A percentile compares a stretch with the other conserved stretches of the same genome.
Evolutionary conservation across 176 grass and related monocot species (phyloP).

Genomic region (Luzula sylvatica): DNA sequence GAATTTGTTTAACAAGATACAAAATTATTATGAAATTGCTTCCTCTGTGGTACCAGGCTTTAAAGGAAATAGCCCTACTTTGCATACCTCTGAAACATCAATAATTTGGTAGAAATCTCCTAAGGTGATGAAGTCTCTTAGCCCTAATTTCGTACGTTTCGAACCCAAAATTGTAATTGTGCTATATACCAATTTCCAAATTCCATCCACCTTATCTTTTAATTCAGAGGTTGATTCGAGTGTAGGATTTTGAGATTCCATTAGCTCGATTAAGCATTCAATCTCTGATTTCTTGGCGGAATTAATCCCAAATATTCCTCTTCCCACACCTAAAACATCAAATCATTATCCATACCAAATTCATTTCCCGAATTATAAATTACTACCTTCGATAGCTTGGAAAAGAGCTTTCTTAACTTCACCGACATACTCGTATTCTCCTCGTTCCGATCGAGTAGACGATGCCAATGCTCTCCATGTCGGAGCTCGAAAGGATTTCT

Average conservation of each 20-base stretch:
- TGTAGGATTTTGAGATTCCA: constrained; percentile 75
- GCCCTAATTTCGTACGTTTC: constrained; percentile 62
- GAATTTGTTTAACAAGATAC: constrained; percentile 54
- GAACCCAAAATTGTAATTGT: constrained; percentile 71
- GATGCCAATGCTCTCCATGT: constrained; percentile 18
- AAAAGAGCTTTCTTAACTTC: constrained; percentile 43
- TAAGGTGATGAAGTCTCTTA: constrained; percentile 66
- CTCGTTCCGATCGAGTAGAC: neutral
- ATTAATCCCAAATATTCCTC: constrained; percentile 75
- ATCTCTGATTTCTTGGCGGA: constrained; percentile 66
- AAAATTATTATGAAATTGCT: constrained; percentile 29
- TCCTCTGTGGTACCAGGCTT: no score
- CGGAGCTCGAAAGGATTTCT: neutral
- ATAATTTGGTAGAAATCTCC: constrained; percentile 86
- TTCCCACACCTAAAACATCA: constrained; percentile 26
- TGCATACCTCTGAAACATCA: constrained; percentile 60
- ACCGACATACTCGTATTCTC: constrained; percentile 5
- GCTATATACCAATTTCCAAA: constrained; percentile 87
- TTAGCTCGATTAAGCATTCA: constrained; percentile 45
- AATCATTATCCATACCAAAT: neutral
- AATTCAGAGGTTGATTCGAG: constrained; percentile 48
- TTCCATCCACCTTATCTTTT: constrained; percentile 67
- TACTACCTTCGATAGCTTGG: constrained; percentile 31
- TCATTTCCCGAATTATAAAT: neutral
- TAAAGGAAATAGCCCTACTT: neutral